Evolutionary conservation across 2,329 filamentous ascomycete species (phyloP).

Genomic region (Leptographium procerum): DNA sequence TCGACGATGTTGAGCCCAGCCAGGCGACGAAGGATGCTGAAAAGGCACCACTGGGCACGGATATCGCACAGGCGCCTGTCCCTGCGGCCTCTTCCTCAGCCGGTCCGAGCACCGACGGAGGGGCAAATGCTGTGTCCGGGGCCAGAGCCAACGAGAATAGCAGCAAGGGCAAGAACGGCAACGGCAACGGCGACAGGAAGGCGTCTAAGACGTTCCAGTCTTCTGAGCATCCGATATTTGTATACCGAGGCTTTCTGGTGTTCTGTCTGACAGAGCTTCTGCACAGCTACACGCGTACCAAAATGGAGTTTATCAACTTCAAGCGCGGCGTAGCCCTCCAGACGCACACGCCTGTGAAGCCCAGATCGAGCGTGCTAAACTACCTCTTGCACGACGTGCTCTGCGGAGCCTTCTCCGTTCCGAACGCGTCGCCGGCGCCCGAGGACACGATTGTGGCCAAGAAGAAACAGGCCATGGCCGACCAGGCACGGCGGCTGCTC

Average conservation of each 20-base stretch:
- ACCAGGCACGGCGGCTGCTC: slow-evolving; percentile 75
- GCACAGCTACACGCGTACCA: slow-evolving; percentile 83
- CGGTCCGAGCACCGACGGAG: background rate
- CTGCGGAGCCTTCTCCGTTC: slow-evolving; percentile 43
- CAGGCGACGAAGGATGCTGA: background rate
- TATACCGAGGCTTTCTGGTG: slow-evolving; percentile 90
- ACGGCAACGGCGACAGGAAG: slow-evolving; percentile 12
- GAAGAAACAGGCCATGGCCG: slow-evolving; percentile 76
- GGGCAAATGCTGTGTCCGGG: background rate
- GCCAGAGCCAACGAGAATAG: background rate
- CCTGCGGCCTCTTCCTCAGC: background rate
- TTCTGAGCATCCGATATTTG: slow-evolving; percentile 89
- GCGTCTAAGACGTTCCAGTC: slow-evolving; percentile 62
- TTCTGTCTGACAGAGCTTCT: slow-evolving; percentile 86
- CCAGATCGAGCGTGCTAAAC: slow-evolving; percentile 82
- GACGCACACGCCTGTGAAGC: slow-evolving; percentile 82
- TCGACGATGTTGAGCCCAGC: slow-evolving; percentile 67
- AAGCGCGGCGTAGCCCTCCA: slow-evolving; percentile 81
- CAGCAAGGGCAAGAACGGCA: slow-evolving; percentile 15
- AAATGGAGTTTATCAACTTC: slow-evolving; percentile 99
- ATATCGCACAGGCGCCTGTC: slow-evolving; percentile 1
- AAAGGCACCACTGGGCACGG: slow-evolving; percentile 5
- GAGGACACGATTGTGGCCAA: slow-evolving; percentile 62
- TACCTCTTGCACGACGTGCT: slow-evolving; percentile 78
- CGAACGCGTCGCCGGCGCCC: slow-evolving; percentile 26